Conservation (phyloP, 2,329 filamentous ascomycete genomes). For the Macrophomina phaseolina region DNA sequence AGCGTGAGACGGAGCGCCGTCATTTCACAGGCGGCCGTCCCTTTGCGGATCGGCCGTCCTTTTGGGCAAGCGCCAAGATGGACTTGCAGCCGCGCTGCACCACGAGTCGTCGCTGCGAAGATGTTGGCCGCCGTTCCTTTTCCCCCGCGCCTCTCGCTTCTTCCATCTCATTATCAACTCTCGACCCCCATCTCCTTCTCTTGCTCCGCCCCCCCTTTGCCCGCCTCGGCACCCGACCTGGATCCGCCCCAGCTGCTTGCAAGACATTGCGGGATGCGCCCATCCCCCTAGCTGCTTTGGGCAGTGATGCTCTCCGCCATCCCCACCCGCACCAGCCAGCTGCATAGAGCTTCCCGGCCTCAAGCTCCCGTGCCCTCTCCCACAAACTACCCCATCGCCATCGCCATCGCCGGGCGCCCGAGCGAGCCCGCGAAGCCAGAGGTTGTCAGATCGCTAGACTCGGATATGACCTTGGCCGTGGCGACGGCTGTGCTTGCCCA, state of each 20-base stretch:
- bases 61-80: slow-evolving; percentile 14
- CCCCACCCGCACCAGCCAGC: slow-evolving; percentile 15
- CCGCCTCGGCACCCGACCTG: background rate
- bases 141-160: background rate
- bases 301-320: slow-evolving; percentile 13
- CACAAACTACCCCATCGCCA: slow-evolving; percentile 2
- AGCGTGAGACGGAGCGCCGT: slow-evolving; percentile 12
- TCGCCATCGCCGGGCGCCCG: background rate
- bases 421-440: background rate
- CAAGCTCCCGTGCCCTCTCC: slow-evolving; percentile 13
- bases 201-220: background rate
- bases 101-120: slow-evolving; percentile 13
- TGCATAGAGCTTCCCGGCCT: slow-evolving; percentile 4
- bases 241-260: background rate
- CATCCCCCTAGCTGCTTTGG: slow-evolving; percentile 6
- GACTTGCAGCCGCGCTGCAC: slow-evolving; percentile 5
- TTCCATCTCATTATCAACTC: background rate
- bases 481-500: background rate
- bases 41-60: slow-evolving; percentile 8
- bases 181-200: slow-evolving; percentile 1
- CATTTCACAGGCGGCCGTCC: slow-evolving; percentile 5
- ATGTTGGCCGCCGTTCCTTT: slow-evolving; percentile 11
- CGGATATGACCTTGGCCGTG: background rate
- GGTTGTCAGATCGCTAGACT: background rate
- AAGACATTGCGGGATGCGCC: slow-evolving; percentile 7